A percentile compares a stretch with the other conserved stretches of the same genome.
These are phyloP conservation scores for Exobasidium cylindrosporum DNA, from an alignment of 1,284 basidiomycete genomes.

Conservation along the genomic window DNA sequence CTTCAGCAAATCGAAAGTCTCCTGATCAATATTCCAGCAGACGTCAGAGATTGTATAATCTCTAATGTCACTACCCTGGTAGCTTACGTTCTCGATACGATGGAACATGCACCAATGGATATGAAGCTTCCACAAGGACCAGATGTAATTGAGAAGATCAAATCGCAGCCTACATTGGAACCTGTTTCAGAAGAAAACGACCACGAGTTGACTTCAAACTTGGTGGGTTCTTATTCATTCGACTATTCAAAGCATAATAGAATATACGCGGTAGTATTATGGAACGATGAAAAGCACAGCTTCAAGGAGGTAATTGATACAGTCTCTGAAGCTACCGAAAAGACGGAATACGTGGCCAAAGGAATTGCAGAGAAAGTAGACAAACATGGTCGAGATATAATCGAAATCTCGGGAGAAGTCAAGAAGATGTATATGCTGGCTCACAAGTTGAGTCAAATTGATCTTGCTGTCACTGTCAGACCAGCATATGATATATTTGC, in stretches of 20 bases:
- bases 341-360: constrained; percentile 58
- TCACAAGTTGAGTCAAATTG: constrained; percentile 77
- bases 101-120: constrained; percentile 81
- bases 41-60: constrained; percentile 70
- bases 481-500: constrained; percentile 83
- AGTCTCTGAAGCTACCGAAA: constrained; percentile 38
- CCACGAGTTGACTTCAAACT: not conserved
- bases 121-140: constrained; percentile 62
- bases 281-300: constrained; percentile 98
- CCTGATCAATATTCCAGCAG: constrained; percentile 52
- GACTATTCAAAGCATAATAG: constrained; percentile 20
- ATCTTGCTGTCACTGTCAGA: constrained; percentile 85
- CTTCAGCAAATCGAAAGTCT: constrained; percentile 12
- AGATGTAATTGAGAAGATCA: constrained; percentile 61
- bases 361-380: constrained; percentile 71
- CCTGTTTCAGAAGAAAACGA: constrained; percentile 58
- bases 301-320: constrained; percentile 81
- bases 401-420: constrained; percentile 73
- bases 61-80: constrained; percentile 73
- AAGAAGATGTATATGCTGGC: constrained; percentile 74
- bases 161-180: constrained; percentile 70
- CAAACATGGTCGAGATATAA: constrained; percentile 75
- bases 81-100: constrained; percentile 78
- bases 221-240: not conserved
- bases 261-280: constrained; percentile 78